A percentile compares a stretch with the other conserved stretches of the same genome.
These are phyloP conservation scores for Rhinocladiella similis DNA, from an alignment of 2,329 filamentous ascomycete genomes.

Conservation along the genomic window DNA sequence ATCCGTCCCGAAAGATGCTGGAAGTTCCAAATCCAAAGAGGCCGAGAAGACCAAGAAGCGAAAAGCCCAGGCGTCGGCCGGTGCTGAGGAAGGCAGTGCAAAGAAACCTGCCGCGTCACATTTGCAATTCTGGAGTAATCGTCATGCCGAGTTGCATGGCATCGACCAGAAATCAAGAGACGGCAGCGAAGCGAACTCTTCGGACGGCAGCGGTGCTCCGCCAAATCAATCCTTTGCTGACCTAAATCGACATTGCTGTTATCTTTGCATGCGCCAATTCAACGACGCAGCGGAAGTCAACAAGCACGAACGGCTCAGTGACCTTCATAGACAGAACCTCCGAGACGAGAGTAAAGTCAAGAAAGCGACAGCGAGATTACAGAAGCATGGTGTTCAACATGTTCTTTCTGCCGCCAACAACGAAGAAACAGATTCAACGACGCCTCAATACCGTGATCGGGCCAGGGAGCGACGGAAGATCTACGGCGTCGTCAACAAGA, in stretches of 20 bases:
- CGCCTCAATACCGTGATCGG: conserved; percentile 47
- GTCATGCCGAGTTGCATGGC: conserved; percentile 67
- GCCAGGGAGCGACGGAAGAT: conserved; percentile 47
- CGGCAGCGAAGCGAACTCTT: conserved; percentile 36
- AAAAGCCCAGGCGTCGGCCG: conserved; percentile 37
- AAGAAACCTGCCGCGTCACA: conserved; percentile 61
- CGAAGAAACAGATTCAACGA: background rate
- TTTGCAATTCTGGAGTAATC: conserved; percentile 70
- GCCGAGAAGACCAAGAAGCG: conserved; percentile 38
- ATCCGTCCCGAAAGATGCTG: conserved; percentile 23
- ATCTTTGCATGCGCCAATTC: conserved; percentile 62
- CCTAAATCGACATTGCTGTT: conserved; percentile 57
- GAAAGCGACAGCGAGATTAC: conserved; percentile 43
- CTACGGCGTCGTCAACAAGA: conserved; percentile 40
- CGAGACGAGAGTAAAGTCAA: conserved; percentile 50
- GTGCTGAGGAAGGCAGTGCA: conserved; percentile 39
- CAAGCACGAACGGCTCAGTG: conserved; percentile 60
- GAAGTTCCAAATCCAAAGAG: conserved; percentile 31
- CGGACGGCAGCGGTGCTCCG: conserved; percentile 34
- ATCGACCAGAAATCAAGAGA: conserved; percentile 36
- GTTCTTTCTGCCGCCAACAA: too few species aligned
- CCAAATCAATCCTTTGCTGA: conserved; percentile 62
- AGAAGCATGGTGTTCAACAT: conserved; percentile 41
- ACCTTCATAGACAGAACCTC: conserved; percentile 58
- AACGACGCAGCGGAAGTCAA: conserved; percentile 56